Percentiles rank a stretch among this genome's conserved stretches.
These are phyloP conservation scores for Drosera spatulata DNA, from an alignment of 179 eudicot species.

Conservation along the genomic window DNA sequence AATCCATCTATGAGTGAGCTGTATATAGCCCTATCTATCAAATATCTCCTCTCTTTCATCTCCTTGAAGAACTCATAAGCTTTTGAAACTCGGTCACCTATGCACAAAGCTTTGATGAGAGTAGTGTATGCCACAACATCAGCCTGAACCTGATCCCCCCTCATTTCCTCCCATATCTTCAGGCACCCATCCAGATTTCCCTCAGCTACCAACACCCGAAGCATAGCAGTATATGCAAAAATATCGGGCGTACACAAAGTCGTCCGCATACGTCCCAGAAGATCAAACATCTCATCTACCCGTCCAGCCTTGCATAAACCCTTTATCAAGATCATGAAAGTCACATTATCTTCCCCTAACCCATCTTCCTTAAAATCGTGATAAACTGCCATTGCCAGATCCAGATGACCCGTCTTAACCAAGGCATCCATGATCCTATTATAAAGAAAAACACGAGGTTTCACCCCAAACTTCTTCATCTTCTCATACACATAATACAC, in stretches of 20 bases:
- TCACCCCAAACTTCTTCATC: conserved; percentile 84
- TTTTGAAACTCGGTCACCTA: conserved; percentile 44
- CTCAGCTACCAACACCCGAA: conserved; percentile 50
- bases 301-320: conserved; percentile 72
- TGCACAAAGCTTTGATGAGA: conserved; percentile 58
- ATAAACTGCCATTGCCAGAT: conserved; percentile 80
- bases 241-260: conserved; percentile 78
- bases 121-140: conserved; percentile 91
- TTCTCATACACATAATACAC: conserved; percentile 84
- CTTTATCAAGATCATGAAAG: conserved; percentile 82
- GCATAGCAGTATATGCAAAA: conserved; percentile 90
- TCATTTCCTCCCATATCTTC: conserved; percentile 89
- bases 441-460: conserved; percentile 69
- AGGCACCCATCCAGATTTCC: conserved; percentile 77
- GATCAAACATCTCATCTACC: conserved; percentile 46
- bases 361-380: conserved; percentile 68
- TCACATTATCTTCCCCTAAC: conserved; percentile 68
- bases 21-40: conserved; percentile 84
- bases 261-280: conserved; percentile 58
- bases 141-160: conserved; percentile 52
- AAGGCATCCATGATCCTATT: conserved; percentile 82
- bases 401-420: conserved; percentile 66
- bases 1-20: conserved; percentile 66
- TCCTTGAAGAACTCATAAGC: conserved; percentile 68
- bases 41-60: conserved; percentile 56